Evolutionary conservation across 73 alveolate species (phyloP).

Genomic region (Blepharisma japonicum): DNA sequence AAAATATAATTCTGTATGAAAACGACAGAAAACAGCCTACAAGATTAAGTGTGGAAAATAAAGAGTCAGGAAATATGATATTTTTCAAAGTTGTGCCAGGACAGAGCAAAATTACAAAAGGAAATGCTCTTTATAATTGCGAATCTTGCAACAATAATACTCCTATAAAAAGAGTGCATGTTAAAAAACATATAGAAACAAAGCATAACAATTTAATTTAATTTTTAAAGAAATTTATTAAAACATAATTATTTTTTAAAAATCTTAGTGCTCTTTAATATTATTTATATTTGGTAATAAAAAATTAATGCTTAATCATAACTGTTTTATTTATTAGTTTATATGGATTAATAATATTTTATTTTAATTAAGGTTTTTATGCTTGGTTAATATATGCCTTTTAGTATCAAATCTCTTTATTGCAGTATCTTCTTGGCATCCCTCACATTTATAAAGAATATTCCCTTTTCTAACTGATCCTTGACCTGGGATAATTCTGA

Average conservation of each 20-base stretch:
- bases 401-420: neutral
- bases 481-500: slow-evolving; percentile 5
- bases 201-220: too few species aligned
- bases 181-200: too few species aligned
- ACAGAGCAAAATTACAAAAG: neutral
- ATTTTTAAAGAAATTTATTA: too few species aligned
- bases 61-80: neutral
- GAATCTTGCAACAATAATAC: neutral
- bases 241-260: too few species aligned
- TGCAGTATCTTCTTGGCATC: neutral
- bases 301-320: too few species aligned
- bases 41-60: slow-evolving; percentile 9
- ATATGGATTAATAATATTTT: neutral
- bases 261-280: too few species aligned
- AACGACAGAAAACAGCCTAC: neutral
- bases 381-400: neutral
- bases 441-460: slow-evolving; percentile 3
- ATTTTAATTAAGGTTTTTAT: neutral
- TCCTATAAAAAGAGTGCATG: too few species aligned
- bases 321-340: too few species aligned
- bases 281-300: too few species aligned
- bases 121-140: neutral
- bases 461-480: neutral
- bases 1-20: neutral
- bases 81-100: slow-evolving; percentile 11